Base-by-base conservation (phyloP, 768 basidiomycete species). In the Phlegmacium glaucopus region DNA sequence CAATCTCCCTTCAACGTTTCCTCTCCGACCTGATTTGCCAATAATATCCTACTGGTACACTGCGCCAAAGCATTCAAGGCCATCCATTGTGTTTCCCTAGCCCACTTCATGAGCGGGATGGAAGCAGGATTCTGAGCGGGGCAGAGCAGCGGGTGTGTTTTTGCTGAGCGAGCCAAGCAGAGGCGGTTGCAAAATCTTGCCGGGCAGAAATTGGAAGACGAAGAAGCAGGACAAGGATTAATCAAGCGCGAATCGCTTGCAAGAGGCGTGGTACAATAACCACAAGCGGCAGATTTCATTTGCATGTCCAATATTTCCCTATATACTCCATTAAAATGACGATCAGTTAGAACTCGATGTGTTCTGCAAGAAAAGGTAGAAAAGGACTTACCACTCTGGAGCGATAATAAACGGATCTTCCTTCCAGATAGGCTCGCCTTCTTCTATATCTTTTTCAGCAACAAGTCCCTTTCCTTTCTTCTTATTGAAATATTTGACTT, bases 391-490 rank as follows among this genome's bases (percentile, higher is more conserved):
- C 86, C 84, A 88, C 67, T 88, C 85, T n/a, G 88, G 82, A n/a
- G 87, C 85, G 16, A 90, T 65, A 38, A 85, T 65, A 59, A 85
- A 90, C 1, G 88, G 89, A 57, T 90, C 87, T 59, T 94, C 91
- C 49, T 82, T 85, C 90, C 92, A 94, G 13, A 95, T 62, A 4
- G 80, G 68, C 51, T 94, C 88, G 0, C 86, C 89, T 56, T 82
- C 77, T 18, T 68, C 66, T 44, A 94, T 85, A 26, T 75, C 70
- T 42, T 81, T 77, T 28, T 66, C 78, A 1, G 90, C 89, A 0
- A 94, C 79, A 29, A 95, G 70, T 0, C 92, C 93, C 57, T 94
- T 94, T 3, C 93, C 92, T 58, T 85, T 92, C 48, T 71, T 70
- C 50, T 74, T 72, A 40, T 79, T 73, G 57, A 91, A 91, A 64